A percentile compares a stretch with the other conserved stretches of the same genome.
Conservation (phyloP, 495 filamentous ascomycete genomes). For the Aspergillus hancockii region DNA sequence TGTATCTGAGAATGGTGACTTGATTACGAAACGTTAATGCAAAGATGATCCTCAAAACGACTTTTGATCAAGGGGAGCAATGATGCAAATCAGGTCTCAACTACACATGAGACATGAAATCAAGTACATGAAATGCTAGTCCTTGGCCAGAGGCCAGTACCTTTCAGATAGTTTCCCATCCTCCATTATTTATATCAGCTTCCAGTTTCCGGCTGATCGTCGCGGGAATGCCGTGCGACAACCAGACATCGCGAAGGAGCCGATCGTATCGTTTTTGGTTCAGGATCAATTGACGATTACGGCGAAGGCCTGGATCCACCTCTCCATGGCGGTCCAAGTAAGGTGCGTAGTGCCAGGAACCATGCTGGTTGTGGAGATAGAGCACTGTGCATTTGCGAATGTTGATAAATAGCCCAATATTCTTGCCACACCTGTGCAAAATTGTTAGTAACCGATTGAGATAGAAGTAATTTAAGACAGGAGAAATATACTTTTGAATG, state of each 20-base stretch:
- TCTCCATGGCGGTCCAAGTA: conserved; percentile 97
- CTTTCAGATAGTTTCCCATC: conserved; percentile 85
- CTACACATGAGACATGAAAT: not conserved
- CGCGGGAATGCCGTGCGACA: conserved; percentile 83
- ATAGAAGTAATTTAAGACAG: not conserved
- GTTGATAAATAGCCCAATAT: conserved; percentile 90
- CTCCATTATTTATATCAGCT: conserved; percentile 91
- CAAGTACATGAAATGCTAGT: not conserved
- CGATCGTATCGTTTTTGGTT: conserved; percentile 93
- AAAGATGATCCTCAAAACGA: not conserved
- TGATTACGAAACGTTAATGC: not conserved
- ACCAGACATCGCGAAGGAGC: conserved; percentile 81
- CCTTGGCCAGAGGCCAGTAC: not conserved
- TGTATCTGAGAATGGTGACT: not conserved
- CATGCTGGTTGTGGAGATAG: conserved; percentile 78
- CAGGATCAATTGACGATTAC: conserved; percentile 81
- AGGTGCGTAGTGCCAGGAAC: conserved; percentile 82
- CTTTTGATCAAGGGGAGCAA: not conserved
- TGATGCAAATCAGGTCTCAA: not conserved
- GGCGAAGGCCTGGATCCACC: conserved; percentile 80
- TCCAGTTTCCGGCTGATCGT: conserved; percentile 87
- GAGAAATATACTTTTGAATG: conserved; percentile 69
- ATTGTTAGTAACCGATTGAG: not conserved
- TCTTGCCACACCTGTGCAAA: conserved; percentile 71
- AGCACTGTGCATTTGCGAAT: conserved; percentile 91